phyloP scores from a whole-genome alignment of 805 yeast species.

The Suhomyces kilbournensis region DNA sequence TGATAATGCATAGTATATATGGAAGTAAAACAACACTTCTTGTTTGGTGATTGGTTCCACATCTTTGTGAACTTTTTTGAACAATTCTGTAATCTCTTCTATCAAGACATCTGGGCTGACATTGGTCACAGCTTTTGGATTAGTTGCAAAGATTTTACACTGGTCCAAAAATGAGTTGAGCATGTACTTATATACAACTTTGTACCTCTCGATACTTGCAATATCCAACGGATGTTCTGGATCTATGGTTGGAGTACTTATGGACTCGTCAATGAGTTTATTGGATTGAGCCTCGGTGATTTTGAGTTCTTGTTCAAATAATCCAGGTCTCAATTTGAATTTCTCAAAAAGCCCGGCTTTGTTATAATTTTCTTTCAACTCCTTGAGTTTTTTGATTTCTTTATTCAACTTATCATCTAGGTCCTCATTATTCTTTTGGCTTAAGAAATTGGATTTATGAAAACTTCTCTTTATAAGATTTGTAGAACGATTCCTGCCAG shows the following conservation, averaged over 20 bases:
- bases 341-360: slow-evolving; percentile 24
- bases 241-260: slow-evolving; percentile 14
- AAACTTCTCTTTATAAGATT: slow-evolving; percentile 2
- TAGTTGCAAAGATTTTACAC: slow-evolving; percentile 14
- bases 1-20: slow-evolving; percentile 28
- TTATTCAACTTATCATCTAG: slow-evolving; percentile 11
- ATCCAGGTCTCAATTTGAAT: slow-evolving; percentile 18
- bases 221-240: slow-evolving; percentile 21
- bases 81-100: slow-evolving; percentile 19
- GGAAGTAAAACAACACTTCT: slow-evolving; percentile 26
- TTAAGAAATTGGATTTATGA: slow-evolving; percentile 1
- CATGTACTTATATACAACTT: slow-evolving; percentile 17
- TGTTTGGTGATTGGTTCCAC: slow-evolving; percentile 19
- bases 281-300: slow-evolving; percentile 18
- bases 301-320: slow-evolving; percentile 22
- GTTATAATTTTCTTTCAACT: slow-evolving; percentile 20
- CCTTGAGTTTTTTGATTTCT: slow-evolving; percentile 22
- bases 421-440: slow-evolving; percentile 1
- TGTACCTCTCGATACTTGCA: slow-evolving; percentile 13
- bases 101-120: slow-evolving; percentile 19
- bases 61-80: slow-evolving; percentile 18
- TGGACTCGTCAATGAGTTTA: slow-evolving; percentile 11
- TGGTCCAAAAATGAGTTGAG: slow-evolving; percentile 24
- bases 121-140: slow-evolving; percentile 4
- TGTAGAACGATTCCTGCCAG: not conserved